Base-by-base conservation (phyloP, 163 green algal species). In the Scenedesmus sp. region DNA sequence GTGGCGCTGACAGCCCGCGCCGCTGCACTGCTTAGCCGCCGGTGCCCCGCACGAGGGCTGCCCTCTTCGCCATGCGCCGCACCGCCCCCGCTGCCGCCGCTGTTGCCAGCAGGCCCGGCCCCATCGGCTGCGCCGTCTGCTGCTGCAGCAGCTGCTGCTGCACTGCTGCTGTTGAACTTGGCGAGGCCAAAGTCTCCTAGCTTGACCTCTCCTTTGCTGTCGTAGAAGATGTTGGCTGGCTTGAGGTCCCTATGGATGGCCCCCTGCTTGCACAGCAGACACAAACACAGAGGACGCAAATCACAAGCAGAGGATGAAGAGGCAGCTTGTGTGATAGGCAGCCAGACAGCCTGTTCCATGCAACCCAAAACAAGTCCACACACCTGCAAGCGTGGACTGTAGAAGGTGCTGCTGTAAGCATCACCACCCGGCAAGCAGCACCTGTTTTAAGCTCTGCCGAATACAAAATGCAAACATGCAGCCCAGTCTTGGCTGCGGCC, bases 211-310 rank as follows among this genome's bases (percentile, higher is more conserved):
- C 97, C 98, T 13, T 95, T 94, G 57, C 94, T 82, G 74, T 97
- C 96, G 66, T 97, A 97, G 95, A 99, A 99, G 82, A 99, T 97
- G 94, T 99, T 99, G 87, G 94, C 95, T 4, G 96, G 95, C 94
- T 99, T 99, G 82, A 99, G 91, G 93, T 99, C 97, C 2, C 97
- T 88, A 93, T 99, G 97, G 85, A 98, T 96, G 74, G 98, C 94
- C 5, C 93, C 92, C 81, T 89, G 82, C 59, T 2, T 70, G 52
- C 7, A 34, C 52, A 34, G 23, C 23, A 13, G 4, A 79, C 1
- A 79, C 62, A 70, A 12, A 70, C 59, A 64, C 59, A 64, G 34
- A 46, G 34, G 34, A 46, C 34, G 34, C 34, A 46, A 46, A 46
- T 46, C 34, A 46, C 34, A 46, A 46, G 34, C 34, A 46, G 34